Conservation (phyloP, 805 yeast species). For the Saturnispora serradocipensis region DNA sequence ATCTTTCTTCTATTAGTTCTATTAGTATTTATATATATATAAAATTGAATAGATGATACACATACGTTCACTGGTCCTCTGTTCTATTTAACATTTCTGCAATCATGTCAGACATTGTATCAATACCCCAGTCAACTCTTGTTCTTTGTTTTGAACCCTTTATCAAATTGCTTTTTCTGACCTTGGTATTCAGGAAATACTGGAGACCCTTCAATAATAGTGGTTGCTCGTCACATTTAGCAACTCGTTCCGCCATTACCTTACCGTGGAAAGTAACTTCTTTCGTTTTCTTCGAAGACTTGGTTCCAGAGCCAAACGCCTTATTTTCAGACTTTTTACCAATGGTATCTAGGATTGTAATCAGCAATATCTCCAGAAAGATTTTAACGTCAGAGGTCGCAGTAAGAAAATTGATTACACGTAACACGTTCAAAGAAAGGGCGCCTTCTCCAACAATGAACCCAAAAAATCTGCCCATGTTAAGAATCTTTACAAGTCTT, state of each 20-base stretch:
- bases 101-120: slow-evolving; percentile 43
- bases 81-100: slow-evolving; percentile 26
- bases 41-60: not conserved
- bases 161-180: slow-evolving; percentile 38
- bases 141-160: slow-evolving; percentile 44
- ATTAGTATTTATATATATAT: not conserved
- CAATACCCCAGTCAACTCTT: slow-evolving; percentile 62
- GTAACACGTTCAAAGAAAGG: slow-evolving; percentile 62
- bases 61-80: slow-evolving; percentile 1
- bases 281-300: slow-evolving; percentile 19
- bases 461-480: slow-evolving; percentile 78
- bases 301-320: slow-evolving; percentile 35
- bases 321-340: slow-evolving; percentile 54
- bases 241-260: slow-evolving; percentile 27
- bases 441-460: slow-evolving; percentile 62
- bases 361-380: slow-evolving; percentile 66
- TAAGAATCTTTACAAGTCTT: slow-evolving; percentile 51
- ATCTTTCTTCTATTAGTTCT: not conserved
- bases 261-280: slow-evolving; percentile 30
- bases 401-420: slow-evolving; percentile 65
- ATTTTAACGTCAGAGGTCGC: slow-evolving; percentile 50
- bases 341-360: slow-evolving; percentile 53
- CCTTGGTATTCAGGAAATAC: slow-evolving; percentile 43
- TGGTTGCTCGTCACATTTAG: slow-evolving; percentile 50
- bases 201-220: slow-evolving; percentile 58